Evolutionary conservation across 345 rosid species (phyloP).

Genomic region (Boechera retrofracta): DNA sequence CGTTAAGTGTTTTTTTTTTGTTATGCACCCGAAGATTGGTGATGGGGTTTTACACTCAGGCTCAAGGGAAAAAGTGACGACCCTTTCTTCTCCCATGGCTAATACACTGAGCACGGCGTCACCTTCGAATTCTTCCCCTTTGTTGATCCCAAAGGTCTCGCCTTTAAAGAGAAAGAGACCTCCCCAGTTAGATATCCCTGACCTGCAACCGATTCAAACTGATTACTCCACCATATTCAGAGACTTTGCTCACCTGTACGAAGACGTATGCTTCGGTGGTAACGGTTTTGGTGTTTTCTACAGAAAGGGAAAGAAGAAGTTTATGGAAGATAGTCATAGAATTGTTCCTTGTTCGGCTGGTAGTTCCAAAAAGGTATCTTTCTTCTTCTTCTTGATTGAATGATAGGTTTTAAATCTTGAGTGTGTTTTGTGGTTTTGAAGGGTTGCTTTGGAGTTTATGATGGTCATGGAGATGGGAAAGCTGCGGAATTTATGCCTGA

Average conservation of each 20-base stretch:
- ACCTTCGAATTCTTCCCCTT: conserved; percentile 18
- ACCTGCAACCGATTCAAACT: conserved; percentile 51
- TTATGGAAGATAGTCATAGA: conserved; percentile 80
- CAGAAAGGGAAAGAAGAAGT: conserved; percentile 75
- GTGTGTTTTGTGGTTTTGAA: conserved; percentile 32
- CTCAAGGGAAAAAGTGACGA: neutral
- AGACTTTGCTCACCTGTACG: conserved; percentile 44
- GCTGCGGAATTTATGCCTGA: conserved; percentile 78
- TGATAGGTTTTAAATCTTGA: neutral
- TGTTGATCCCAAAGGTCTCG: conserved; percentile 30
- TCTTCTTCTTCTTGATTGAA: neutral
- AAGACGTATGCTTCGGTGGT: conserved; percentile 48
- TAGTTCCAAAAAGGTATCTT: conserved; percentile 52
- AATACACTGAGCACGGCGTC: neutral
- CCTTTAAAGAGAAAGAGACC: conserved; percentile 79
- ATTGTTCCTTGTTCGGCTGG: conserved; percentile 57
- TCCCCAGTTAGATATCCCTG: conserved; percentile 66
- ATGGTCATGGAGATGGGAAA: conserved; percentile 80
- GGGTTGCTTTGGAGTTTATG: conserved; percentile 86
- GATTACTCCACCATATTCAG: conserved; percentile 40
- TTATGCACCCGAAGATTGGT: too few species aligned
- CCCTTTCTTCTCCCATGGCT: conserved; percentile 23
- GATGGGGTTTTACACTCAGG: neutral
- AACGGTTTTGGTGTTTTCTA: conserved; percentile 62
- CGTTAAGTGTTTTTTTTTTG: too few species aligned